Evolutionary conservation across 2,329 filamentous ascomycete genomes (phyloP), one percentile per base, ranked within the genome.

Genomic region (Chaetomiaceae sp.): DNA sequence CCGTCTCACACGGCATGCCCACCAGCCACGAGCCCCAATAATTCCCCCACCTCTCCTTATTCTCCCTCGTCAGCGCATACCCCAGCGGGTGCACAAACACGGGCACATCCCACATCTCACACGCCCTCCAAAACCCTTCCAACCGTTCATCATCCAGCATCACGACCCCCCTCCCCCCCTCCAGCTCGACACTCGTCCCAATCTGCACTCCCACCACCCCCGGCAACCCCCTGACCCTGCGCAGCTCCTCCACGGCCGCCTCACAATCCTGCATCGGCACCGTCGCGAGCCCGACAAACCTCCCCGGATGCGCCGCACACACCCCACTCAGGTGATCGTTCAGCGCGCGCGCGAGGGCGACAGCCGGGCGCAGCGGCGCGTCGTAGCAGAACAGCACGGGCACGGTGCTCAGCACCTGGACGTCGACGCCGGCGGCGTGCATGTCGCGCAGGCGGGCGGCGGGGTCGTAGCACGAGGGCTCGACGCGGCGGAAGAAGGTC

Each of bases 371-470:
- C 0, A 55, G 47, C 3, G 59, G 58, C 35, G 63, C 58, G 47
- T 66, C 63, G 48, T 66, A 66, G 50, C 62, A 65, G 53, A 65
- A 66, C n/a, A 66, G 54, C 36, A 65, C 57, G 14, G 63, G 63
- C n/a, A 66, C 60, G 1, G 63, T 65, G 54, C 58, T 61, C 19
- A 66, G 57, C 10, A 66, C 61, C 51, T 66, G 63, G 17, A 65
- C 60, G 48, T 65, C 62, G 4, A 66, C 61, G 11, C 62, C 62
- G 8, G 57, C 58, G 18, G 58, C 58, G 49, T 66, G 62, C 63
- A 66, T 66, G 48, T 65, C 63, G 7, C 34, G 22, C 11, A 62
- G 45, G 18, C 62, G 56, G 0, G 56, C 54, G 18, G 42, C 43
- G 6, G 59, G 49, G 49, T 61, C 54, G 53, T 64, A 59, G 53